A percentile compares a stretch with the other conserved stretches of the same genome.
phyloP scores from a whole-genome alignment of 768 basidiomycete species.

The Tulasnella calospora region DNA sequence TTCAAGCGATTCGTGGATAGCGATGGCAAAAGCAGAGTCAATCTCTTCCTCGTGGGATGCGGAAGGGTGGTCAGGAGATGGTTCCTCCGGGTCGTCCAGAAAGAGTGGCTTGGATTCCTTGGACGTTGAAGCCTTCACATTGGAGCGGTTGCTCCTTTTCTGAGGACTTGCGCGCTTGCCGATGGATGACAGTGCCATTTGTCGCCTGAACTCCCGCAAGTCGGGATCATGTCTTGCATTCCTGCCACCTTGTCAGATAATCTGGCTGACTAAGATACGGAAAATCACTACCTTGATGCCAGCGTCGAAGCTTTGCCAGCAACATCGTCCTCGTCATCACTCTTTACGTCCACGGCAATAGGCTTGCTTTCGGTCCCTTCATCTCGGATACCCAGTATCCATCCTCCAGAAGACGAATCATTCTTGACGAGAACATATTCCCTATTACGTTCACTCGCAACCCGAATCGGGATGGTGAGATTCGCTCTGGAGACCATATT shows the following conservation, averaged over 20 bases:
- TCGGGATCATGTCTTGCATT: constrained; percentile 50
- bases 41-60: constrained; percentile 17
- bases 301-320: constrained; percentile 26
- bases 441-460: constrained; percentile 91
- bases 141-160: constrained; percentile 37
- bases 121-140: constrained; percentile 39
- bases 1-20: constrained; percentile 21
- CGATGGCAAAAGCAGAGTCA: constrained; percentile 20
- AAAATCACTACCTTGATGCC: constrained; percentile 49
- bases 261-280: not conserved
- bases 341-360: constrained; percentile 74
- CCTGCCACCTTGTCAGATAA: constrained; percentile 5
- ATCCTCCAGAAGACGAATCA: constrained; percentile 79
- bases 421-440: constrained; percentile 96
- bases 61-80: constrained; percentile 31
- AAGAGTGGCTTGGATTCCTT: constrained; percentile 48
- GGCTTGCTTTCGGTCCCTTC: constrained; percentile 79
- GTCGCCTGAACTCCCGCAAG: constrained; percentile 55
- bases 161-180: constrained; percentile 45
- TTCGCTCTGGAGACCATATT: constrained; percentile 88
- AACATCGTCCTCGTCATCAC: constrained; percentile 43
- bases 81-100: constrained; percentile 43
- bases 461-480: constrained; percentile 84
- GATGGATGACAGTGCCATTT: constrained; percentile 59
- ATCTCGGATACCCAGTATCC: constrained; percentile 89